These are phyloP conservation scores for Scedosporium dehoogii DNA, from an alignment of 2,329 filamentous ascomycete species.

Conservation along the genomic window DNA sequence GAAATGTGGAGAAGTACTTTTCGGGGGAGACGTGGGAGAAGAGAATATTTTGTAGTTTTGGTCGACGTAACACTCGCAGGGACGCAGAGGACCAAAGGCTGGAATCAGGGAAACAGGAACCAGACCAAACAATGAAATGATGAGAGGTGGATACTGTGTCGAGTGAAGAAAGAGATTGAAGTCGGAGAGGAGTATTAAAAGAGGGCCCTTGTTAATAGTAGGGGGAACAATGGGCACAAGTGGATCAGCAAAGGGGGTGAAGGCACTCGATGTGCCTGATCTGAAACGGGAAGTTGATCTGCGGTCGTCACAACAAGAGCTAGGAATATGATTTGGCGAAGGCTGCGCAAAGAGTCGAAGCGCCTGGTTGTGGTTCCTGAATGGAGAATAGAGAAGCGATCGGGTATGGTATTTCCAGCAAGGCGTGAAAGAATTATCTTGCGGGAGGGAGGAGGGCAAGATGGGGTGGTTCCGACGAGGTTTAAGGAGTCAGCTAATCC, in stretches of 20 bases:
- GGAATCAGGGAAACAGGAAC: background rate
- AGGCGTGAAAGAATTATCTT: background rate
- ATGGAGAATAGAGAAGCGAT: background rate
- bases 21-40: background rate
- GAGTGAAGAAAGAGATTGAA: background rate
- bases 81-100: background rate
- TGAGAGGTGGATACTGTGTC: background rate
- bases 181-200: background rate
- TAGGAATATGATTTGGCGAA: background rate
- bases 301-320: background rate
- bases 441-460: background rate
- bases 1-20: slow-evolving; percentile 6
- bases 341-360: background rate
- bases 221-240: background rate
- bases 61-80: background rate
- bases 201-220: background rate
- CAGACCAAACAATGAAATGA: background rate
- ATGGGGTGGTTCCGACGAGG: background rate
- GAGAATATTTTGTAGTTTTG: slow-evolving; percentile 5
- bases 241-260: background rate
- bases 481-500: background rate
- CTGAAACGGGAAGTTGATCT: background rate
- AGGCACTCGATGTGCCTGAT: background rate
- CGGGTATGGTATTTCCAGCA: background rate
- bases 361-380: background rate